phyloP scores from a whole-genome alignment of 805 yeast species.

The Candida suzukii region DNA sequence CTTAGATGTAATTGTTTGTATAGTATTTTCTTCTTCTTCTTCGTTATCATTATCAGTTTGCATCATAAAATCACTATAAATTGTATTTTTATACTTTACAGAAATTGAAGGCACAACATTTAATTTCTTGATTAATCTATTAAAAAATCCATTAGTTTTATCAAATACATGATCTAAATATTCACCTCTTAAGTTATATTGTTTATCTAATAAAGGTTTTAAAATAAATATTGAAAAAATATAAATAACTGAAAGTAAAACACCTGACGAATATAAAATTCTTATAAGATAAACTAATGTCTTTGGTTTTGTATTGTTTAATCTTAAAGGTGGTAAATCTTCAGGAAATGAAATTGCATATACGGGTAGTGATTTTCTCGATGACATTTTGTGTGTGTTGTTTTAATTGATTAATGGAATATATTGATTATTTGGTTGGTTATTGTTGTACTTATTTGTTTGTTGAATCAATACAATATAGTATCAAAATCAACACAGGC shows the following conservation, averaged over 20 bases:
- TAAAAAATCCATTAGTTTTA: slow-evolving; percentile 21
- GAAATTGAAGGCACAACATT: slow-evolving; percentile 33
- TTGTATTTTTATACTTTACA: slow-evolving; percentile 31
- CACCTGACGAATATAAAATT: slow-evolving; percentile 30
- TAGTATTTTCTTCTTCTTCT: slow-evolving; percentile 5
- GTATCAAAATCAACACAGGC: too few species aligned
- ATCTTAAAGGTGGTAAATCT: slow-evolving; percentile 8
- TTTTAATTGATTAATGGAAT: not conserved
- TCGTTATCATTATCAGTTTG: slow-evolving; percentile 15
- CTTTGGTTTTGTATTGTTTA: slow-evolving; percentile 12
- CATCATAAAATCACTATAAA: slow-evolving; percentile 28
- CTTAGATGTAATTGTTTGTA: too few species aligned
- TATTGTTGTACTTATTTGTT: too few species aligned
- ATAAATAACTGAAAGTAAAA: slow-evolving; percentile 23
- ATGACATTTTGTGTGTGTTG: not conserved
- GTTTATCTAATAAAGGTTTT: slow-evolving; percentile 33
- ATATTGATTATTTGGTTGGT: too few species aligned
- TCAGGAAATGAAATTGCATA: slow-evolving; percentile 29
- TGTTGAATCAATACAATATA: too few species aligned
- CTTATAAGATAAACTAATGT: slow-evolving; percentile 21
- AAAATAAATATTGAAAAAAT: slow-evolving; percentile 26
- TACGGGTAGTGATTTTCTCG: slow-evolving; percentile 1
- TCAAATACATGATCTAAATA: slow-evolving; percentile 22
- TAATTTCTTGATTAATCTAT: slow-evolving; percentile 18
- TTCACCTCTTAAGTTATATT: slow-evolving; percentile 32